phyloP scores from a whole-genome alignment of 352 stramenopile species.

The Globisporangium abappressorium region DNA sequence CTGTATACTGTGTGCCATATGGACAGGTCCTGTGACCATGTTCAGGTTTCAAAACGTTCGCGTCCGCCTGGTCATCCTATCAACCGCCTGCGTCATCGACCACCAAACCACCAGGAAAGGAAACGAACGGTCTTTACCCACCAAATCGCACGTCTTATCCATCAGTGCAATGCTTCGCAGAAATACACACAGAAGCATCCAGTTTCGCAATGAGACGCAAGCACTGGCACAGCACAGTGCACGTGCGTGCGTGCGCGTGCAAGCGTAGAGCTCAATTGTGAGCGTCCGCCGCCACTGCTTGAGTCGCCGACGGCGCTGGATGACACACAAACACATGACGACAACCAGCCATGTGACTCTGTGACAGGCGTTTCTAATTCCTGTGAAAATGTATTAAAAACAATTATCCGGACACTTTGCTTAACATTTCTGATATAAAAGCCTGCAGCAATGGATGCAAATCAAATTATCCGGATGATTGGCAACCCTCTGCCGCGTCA shows the following conservation, averaged over 20 bases:
- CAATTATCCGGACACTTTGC: neutral
- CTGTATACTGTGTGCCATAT: too few species aligned
- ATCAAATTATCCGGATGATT: conserved; percentile 2
- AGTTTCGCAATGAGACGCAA: neutral
- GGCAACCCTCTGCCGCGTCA: conserved; percentile 7
- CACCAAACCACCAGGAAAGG: neutral
- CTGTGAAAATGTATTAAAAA: neutral
- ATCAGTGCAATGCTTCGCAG: neutral
- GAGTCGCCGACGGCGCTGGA: neutral
- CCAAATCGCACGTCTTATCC: neutral
- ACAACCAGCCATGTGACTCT: neutral
- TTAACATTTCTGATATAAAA: neutral
- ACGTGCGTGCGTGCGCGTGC: neutral
- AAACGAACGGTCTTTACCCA: neutral
- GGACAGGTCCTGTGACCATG: too few species aligned
- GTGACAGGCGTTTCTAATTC: conserved; percentile 9
- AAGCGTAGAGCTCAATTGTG: neutral
- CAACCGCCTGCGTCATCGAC: neutral
- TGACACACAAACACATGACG: neutral
- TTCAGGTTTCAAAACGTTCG: neutral
- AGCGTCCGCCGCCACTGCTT: conserved; percentile 2
- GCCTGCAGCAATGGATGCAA: neutral
- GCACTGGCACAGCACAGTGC: too few species aligned
- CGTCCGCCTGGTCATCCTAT: neutral
- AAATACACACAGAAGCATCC: neutral